Evolutionary conservation across 176 grass and related monocot genomes (phyloP), one percentile per base, ranked within the genome.

Genomic region (Lolium perenne): DNA sequence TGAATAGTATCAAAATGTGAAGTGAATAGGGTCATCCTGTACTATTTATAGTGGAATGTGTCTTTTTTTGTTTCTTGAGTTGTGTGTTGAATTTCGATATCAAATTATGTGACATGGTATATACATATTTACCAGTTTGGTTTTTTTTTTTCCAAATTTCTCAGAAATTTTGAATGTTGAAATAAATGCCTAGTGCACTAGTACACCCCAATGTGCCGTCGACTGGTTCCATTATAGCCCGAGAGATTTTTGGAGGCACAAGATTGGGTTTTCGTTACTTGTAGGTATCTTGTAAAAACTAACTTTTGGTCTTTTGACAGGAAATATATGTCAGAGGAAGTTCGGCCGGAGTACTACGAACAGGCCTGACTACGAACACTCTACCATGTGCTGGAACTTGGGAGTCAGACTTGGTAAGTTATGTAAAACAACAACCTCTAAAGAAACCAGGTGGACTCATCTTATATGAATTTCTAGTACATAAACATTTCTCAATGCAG

Each of bases 381-480:
- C 56, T 64, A 14, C 47, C 13, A 38, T 67, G 57, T 80, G 69
- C 51, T 70, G 9, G 54, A 43, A 77, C 54, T 77, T 76, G 22
- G 50, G 15, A 76, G 7, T 81, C 60, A 41, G 13, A 60, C 51
- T 81, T 40, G 78, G 71, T 76, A 88, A 35, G 74, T 76, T 54
- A 38, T 70, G 83, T 81, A 14, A 89, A 81, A 76, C 54, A 81
- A 60, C 38, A 62, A 77, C 2, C 49, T 81, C 26, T 51, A 59
- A 29, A 71, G 10, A 73, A 90, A 77, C 54, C 83, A 75, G 82
- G 22, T 75, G 59, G 79, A 91, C 77, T 51, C 85, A 76, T 62
- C 41, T 60, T 87, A 87, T 83, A 79, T 60, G 50, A 84, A 80
- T 81, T 80, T 54, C 62, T 62, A 73, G 21, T 23, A 82, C 51